Evolutionary conservation across 2,329 filamentous ascomycete species (phyloP).

Genomic region (Hypoxylon sp.): DNA sequence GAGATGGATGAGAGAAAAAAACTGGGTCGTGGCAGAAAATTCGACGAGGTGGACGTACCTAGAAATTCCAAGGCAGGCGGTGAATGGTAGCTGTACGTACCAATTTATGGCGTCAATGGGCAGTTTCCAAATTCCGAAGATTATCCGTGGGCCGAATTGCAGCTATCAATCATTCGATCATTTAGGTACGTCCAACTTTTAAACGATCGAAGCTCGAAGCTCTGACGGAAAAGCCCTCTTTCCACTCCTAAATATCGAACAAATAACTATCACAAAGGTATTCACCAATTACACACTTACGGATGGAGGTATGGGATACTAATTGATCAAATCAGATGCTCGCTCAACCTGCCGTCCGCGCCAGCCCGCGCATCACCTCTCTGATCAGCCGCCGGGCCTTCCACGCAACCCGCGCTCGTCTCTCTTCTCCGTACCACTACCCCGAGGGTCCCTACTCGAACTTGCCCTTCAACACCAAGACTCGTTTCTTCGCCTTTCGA

Average conservation of each 20-base stretch:
- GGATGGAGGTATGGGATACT: constrained; percentile 44
- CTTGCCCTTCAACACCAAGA: constrained; percentile 96
- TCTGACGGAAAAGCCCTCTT: constrained; percentile 18
- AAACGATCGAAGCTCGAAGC: constrained; percentile 15
- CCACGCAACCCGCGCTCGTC: constrained; percentile 87
- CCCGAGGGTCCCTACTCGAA: constrained; percentile 95
- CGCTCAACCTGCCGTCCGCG: constrained; percentile 75
- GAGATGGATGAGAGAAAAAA: constrained; percentile 33
- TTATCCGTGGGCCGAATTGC: constrained; percentile 30
- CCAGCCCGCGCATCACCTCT: constrained; percentile 70
- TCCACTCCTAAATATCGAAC: constrained; percentile 34
- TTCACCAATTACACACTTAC: neutral
- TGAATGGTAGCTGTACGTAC: constrained; percentile 21
- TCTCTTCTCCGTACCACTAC: constrained; percentile 97
- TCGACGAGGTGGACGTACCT: constrained; percentile 29
- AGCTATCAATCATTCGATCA: constrained; percentile 39
- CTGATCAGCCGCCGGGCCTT: constrained; percentile 91
- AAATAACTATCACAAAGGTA: constrained; percentile 43
- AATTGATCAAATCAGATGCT: constrained; percentile 78
- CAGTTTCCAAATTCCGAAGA: constrained; percentile 28
- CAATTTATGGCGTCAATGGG: neutral
- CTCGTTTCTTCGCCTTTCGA: constrained; percentile 83
- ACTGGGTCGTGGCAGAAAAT: constrained; percentile 49
- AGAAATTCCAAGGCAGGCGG: constrained; percentile 42
- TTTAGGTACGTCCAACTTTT: constrained; percentile 27